A percentile compares a stretch with the other conserved stretches of the same genome.
These are phyloP conservation scores for Calonectria honghensis DNA, from an alignment of 2,329 filamentous ascomycete genomes.

Conservation along the genomic window DNA sequence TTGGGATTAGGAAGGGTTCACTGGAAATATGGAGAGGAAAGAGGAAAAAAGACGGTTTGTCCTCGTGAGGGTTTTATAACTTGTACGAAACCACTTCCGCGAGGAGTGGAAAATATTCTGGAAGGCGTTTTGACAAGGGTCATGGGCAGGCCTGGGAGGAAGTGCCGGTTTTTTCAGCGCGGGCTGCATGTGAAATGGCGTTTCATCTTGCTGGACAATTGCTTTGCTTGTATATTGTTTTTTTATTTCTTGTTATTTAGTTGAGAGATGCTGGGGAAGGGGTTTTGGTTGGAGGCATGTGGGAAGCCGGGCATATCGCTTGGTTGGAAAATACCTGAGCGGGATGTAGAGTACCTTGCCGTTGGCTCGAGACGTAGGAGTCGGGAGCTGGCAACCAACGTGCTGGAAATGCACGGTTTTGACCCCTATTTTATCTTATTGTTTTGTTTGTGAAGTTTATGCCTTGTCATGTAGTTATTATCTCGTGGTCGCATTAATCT, in stretches of 20 bases:
- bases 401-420: constrained; percentile 56
- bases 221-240: constrained; percentile 9
- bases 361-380: constrained; percentile 55
- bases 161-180: constrained; percentile 1
- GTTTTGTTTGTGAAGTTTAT: neutral
- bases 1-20: constrained; percentile 46
- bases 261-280: constrained; percentile 38
- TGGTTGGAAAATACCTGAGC: constrained; percentile 55
- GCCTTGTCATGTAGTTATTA: constrained; percentile 11
- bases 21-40: constrained; percentile 41
- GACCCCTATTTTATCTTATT: constrained; percentile 40
- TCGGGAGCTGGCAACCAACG: constrained; percentile 52
- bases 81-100: constrained; percentile 47
- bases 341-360: constrained; percentile 54
- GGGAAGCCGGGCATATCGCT: constrained; percentile 49
- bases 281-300: constrained; percentile 48
- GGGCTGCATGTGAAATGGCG: constrained; percentile 21
- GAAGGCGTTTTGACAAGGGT: constrained; percentile 48
- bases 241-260: neutral
- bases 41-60: constrained; percentile 47
- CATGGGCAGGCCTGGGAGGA: constrained; percentile 1
- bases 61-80: constrained; percentile 43
- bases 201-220: constrained; percentile 26
- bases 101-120: constrained; percentile 44
- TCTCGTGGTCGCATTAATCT: constrained; percentile 33